These are phyloP conservation scores for Xylariomycetidae sp. DNA, from an alignment of 2,329 filamentous ascomycete genomes.

Conservation along the genomic window DNA sequence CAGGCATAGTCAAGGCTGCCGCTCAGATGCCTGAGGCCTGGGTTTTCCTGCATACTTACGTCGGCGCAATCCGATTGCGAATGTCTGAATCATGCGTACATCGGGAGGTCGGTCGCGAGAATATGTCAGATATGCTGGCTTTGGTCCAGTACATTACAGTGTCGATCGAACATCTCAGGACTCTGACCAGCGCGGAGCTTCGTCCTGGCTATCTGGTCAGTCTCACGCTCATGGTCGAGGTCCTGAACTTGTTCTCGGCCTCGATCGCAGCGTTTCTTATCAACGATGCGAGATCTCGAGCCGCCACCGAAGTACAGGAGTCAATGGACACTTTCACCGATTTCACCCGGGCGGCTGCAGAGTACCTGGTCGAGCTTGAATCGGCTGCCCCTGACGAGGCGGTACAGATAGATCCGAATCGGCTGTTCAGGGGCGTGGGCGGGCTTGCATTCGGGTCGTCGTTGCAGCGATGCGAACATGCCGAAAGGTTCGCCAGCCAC, in stretches of 20 bases:
- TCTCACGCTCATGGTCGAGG: constrained; percentile 15
- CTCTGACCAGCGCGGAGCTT: constrained; percentile 12
- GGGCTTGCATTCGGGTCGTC: constrained; percentile 2
- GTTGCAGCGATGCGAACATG: constrained; percentile 22
- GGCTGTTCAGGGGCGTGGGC: constrained; percentile 18
- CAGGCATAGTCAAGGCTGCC: constrained; percentile 40
- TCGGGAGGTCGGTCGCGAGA: constrained; percentile 30
- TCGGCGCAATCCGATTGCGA: constrained; percentile 33
- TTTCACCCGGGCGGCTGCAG: constrained; percentile 18
- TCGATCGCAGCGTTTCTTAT: constrained; percentile 22
- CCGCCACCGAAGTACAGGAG: constrained; percentile 9
- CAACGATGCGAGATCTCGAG: constrained; percentile 15
- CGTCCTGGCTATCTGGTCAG: constrained; percentile 17
- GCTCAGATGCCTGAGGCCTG: constrained; percentile 32
- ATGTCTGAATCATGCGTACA: constrained; percentile 30
- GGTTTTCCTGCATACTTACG: constrained; percentile 46
- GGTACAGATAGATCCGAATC: constrained; percentile 10
- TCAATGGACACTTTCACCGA: constrained; percentile 16
- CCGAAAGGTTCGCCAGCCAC: constrained; percentile 34
- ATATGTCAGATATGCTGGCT: constrained; percentile 26
- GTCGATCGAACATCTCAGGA: constrained; percentile 21
- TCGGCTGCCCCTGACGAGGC: not conserved
- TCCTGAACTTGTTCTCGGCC: constrained; percentile 24
- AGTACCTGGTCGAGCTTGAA: constrained; percentile 13
- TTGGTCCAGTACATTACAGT: constrained; percentile 27